phyloP scores from a whole-genome alignment of 495 filamentous ascomycete genomes.

The Xylaria curta region DNA sequence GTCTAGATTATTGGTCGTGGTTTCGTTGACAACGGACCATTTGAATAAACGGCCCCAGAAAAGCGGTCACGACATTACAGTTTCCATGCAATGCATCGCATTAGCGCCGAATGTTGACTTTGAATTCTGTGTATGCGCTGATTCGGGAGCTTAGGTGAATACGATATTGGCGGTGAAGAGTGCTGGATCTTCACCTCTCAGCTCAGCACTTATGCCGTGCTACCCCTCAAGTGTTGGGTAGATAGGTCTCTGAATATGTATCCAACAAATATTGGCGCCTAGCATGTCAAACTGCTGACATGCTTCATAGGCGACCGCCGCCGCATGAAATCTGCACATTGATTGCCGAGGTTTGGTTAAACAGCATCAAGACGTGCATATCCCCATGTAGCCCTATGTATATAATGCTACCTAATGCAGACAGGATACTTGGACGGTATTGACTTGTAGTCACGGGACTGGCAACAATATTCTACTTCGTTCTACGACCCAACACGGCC shows the following conservation, averaged over 20 bases:
- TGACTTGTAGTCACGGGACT: not conserved
- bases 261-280: not conserved
- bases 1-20: not conserved
- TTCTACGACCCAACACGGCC: not conserved
- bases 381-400: not conserved
- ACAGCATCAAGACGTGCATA: constrained; percentile 8
- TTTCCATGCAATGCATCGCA: not conserved
- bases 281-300: not conserved
- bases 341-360: constrained; percentile 1
- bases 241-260: not conserved
- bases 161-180: constrained; percentile 18
- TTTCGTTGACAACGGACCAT: not conserved
- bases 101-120: constrained; percentile 1
- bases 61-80: not conserved
- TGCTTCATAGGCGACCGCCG: not conserved
- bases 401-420: not conserved
- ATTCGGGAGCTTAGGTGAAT: not conserved
- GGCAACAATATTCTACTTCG: not conserved
- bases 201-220: constrained; percentile 23
- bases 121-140: not conserved
- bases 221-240: not conserved
- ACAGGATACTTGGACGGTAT: not conserved
- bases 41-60: constrained; percentile 2
- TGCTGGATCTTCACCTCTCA: not conserved
- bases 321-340: not conserved